These are phyloP conservation scores for Mycena alexandri DNA, from an alignment of 768 basidiomycete species.

Conservation along the genomic window DNA sequence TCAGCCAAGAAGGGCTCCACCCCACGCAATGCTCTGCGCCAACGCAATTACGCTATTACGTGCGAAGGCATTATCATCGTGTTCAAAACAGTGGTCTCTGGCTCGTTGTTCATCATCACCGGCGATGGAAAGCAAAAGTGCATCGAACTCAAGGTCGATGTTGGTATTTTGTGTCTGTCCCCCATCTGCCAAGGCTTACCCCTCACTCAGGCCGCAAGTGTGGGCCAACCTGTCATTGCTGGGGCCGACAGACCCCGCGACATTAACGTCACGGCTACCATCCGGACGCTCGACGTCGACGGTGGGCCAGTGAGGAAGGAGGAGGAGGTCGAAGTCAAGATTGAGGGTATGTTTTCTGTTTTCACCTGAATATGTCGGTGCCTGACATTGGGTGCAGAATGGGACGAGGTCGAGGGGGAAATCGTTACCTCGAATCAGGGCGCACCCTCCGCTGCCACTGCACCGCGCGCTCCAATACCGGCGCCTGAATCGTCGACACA, in stretches of 20 bases:
- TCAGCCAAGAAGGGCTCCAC: neutral
- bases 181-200: neutral
- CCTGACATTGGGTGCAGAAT: too few species aligned
- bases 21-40: neutral
- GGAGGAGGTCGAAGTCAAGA: neutral
- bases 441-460: too few species aligned
- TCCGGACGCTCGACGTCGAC: neutral
- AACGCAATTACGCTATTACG: conserved; percentile 18
- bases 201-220: neutral
- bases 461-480: too few species aligned
- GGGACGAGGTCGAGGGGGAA: too few species aligned
- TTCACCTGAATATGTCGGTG: neutral
- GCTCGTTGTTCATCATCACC: conserved; percentile 13
- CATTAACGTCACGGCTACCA: conserved; percentile 13
- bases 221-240: neutral
- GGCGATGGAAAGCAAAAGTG: conserved; percentile 13
- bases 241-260: neutral
- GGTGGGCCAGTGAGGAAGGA: neutral
- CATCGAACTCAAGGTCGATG: conserved; percentile 19
- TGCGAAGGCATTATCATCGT: conserved; percentile 12
- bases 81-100: conserved; percentile 10
- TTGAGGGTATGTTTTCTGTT: conserved; percentile 6
- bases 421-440: too few species aligned
- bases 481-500: too few species aligned
- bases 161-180: neutral